phyloP scores from a whole-genome alignment of 2,329 filamentous ascomycete species.

The Xylaria sp. region DNA sequence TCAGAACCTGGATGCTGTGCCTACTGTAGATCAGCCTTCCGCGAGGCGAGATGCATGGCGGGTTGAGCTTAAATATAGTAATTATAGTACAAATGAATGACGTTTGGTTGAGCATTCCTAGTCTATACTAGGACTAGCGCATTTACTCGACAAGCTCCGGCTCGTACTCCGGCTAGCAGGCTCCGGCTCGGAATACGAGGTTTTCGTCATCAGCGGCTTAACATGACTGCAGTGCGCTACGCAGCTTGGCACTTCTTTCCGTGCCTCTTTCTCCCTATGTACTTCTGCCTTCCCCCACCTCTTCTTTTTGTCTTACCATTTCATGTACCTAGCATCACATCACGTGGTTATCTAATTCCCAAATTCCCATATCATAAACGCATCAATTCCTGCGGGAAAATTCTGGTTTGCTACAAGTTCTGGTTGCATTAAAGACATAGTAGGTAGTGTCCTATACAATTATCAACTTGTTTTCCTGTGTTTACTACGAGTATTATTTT shows the following conservation, averaged over 20 bases:
- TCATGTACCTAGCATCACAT: not conserved
- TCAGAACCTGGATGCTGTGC: not conserved
- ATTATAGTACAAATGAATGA: slow-evolving; percentile 14
- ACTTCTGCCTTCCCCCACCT: no score
- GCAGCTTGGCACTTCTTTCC: not conserved
- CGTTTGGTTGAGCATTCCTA: slow-evolving; percentile 1
- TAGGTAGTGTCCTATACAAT: not conserved
- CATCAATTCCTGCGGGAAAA: not conserved
- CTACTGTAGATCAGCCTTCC: not conserved
- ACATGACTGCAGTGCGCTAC: not conserved
- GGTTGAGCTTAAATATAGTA: slow-evolving; percentile 1
- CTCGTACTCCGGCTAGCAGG: slow-evolving; percentile 2
- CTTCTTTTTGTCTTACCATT: not conserved
- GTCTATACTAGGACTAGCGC: slow-evolving; percentile 8
- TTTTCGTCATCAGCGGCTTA: slow-evolving; percentile 19
- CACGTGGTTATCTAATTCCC: not conserved
- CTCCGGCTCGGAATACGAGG: slow-evolving; percentile 32
- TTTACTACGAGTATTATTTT: not conserved
- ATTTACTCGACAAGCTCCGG: not conserved
- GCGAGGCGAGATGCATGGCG: not conserved
- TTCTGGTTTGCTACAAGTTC: not conserved
- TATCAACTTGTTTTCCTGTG: not conserved
- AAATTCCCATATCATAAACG: not conserved
- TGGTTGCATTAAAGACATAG: not conserved
- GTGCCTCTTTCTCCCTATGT: no score